A percentile compares a stretch with the other conserved stretches of the same genome.
Evolutionary conservation across 371 early-diverging fungal species (phyloP).

Genomic region (Haplosporangium sp.): DNA sequence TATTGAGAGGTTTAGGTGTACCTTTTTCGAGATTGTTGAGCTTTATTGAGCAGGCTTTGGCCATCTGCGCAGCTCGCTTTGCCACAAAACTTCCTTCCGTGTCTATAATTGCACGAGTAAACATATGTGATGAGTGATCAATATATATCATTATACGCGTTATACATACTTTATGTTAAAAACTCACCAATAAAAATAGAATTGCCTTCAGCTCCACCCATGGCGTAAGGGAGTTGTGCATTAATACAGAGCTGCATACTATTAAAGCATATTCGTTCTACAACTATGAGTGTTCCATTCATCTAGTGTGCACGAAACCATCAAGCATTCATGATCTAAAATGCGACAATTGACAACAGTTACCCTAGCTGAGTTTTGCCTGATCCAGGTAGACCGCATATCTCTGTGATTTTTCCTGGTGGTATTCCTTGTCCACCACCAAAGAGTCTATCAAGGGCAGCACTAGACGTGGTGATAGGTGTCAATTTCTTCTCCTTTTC

Average conservation of each 20-base stretch:
- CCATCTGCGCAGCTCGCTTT: slow-evolving; percentile 59
- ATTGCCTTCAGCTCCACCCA: slow-evolving; percentile 31
- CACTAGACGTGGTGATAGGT: slow-evolving; percentile 43
- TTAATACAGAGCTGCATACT: slow-evolving; percentile 64
- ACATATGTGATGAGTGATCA: not conserved
- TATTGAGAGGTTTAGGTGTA: not conserved
- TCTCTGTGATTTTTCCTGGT: slow-evolving; percentile 48
- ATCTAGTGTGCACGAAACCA: not conserved
- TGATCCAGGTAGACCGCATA: slow-evolving; percentile 58
- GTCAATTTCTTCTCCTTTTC: slow-evolving; percentile 26
- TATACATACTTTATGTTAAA: not conserved
- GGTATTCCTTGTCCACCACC: slow-evolving; percentile 24
- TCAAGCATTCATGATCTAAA: no score
- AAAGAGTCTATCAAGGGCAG: slow-evolving; percentile 35
- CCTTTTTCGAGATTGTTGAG: not conserved
- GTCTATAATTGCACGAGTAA: slow-evolving; percentile 41
- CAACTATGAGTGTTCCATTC: not conserved
- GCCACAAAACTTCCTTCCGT: slow-evolving; percentile 67
- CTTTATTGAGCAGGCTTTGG: slow-evolving; percentile 10
- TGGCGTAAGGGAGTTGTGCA: slow-evolving; percentile 28
- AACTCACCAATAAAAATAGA: slow-evolving; percentile 38
- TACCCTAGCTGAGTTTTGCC: slow-evolving; percentile 71
- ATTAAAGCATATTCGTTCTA: not conserved
- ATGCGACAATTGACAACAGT: not conserved
- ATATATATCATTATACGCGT: not conserved